Evolutionary conservation across 2,329 filamentous ascomycete genomes (phyloP).

Genomic region (Xylariaceae sp.): DNA sequence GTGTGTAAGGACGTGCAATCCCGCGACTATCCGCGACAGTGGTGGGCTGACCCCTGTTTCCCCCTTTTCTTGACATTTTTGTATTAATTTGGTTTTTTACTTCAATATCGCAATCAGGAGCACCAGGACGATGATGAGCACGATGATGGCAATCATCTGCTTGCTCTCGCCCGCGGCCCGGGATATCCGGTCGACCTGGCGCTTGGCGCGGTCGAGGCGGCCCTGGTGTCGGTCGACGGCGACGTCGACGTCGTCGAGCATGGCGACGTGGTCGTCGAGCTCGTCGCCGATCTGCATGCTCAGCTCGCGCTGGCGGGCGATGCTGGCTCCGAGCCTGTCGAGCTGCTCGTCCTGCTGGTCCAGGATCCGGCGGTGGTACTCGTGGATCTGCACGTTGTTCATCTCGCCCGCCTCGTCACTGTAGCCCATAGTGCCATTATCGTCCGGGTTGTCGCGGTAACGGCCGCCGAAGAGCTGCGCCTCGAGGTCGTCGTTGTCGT

Average conservation of each 20-base stretch:
- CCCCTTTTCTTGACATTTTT: too few relatives aligned
- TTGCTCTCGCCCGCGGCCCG: slow-evolving; percentile 76
- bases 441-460: slow-evolving; percentile 65
- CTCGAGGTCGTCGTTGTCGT: slow-evolving; percentile 41
- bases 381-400: slow-evolving; percentile 79
- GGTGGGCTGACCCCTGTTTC: too few relatives aligned
- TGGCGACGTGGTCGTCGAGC: slow-evolving; percentile 79
- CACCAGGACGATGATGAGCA: slow-evolving; percentile 75
- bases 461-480: slow-evolving; percentile 44
- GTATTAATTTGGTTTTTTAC: slow-evolving; percentile 33
- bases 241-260: slow-evolving; percentile 85
- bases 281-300: slow-evolving; percentile 96
- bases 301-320: slow-evolving; percentile 83
- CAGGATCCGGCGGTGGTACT: slow-evolving; percentile 74
- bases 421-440: slow-evolving; percentile 50
- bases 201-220: slow-evolving; percentile 69
- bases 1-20: too few relatives aligned
- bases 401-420: slow-evolving; percentile 55
- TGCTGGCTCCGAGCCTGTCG: slow-evolving; percentile 79
- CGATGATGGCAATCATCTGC: slow-evolving; percentile 77
- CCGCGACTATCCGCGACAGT: too few relatives aligned
- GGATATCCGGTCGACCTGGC: slow-evolving; percentile 65
- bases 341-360: slow-evolving; percentile 90
- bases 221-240: slow-evolving; percentile 75
- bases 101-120: slow-evolving; percentile 79